Base-by-base conservation (phyloP, 352 stramenopile genomes). In the Phytopythium vexans region DNA sequence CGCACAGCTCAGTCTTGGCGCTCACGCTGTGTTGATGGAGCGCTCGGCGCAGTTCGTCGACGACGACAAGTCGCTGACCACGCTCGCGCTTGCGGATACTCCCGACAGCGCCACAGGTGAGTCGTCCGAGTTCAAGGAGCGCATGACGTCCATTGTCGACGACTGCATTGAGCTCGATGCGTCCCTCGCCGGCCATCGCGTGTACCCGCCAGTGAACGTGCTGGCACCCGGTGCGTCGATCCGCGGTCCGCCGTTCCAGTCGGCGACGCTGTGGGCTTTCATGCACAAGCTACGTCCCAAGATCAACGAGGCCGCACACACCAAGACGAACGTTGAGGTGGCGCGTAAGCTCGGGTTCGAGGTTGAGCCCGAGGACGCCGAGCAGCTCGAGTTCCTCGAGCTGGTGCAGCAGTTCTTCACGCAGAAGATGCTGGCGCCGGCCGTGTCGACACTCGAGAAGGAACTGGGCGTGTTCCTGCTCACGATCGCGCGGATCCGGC, bases 361-460 rank as follows among this genome's bases (percentile, higher is more conserved):
- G 50, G 73, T 80, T 33, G 82, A 93, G 45, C 82, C 79, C 0
- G 76, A 91, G 21, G 76, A 88, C 50, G 74, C 70, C 8, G 78
- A 93, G 51, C 71, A 68, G 34, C 66, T 93, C 45, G 82, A 88
- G 50, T 82, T 84, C 53, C 72, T 86, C 39, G 61, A 75, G 33
- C 69, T 93, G 1, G 82, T 91, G 57, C 72, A 74, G 38, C 63
- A 89, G 62, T 93, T 89, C 61, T 93, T 93, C 63, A 67, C 66
- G 37, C 75, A 91, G 56, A 55, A 55, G 40, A 15, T 67, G 12
- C 49, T 58, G 1, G 33, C 27, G 4, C 38, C 51, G 34, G 47
- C 54, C 3, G 57, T 66, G 6, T 51, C 57, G 0, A 46, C 68
- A 35, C 33, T 79, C 8, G 67, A 82, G 41, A 82, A 73, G 32